phyloP scores from a whole-genome alignment of 805 yeast species.

The Blastobotrys americana region DNA sequence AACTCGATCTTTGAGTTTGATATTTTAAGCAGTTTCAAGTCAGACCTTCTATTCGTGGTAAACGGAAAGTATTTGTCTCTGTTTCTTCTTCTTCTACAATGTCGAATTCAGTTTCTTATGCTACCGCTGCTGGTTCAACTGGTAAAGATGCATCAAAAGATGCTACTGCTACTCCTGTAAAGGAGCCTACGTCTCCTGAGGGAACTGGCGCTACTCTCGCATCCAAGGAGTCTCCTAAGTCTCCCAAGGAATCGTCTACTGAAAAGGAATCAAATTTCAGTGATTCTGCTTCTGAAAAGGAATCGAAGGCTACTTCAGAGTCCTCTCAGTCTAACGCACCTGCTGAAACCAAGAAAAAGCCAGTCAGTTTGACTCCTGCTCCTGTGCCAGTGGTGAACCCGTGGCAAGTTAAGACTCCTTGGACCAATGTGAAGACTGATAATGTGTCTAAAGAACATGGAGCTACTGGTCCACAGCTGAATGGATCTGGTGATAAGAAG shows the following conservation, averaged over 20 bases:
- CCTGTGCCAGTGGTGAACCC: constrained; percentile 56
- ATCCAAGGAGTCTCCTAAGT: background rate
- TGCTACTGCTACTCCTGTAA: background rate
- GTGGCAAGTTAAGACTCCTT: constrained; percentile 39
- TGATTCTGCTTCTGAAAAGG: background rate
- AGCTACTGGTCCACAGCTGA: background rate
- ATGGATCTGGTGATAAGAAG: constrained; percentile 4
- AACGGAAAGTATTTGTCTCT: background rate
- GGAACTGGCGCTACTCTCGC: background rate
- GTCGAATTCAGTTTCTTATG: constrained; percentile 22
- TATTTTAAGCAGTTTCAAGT: background rate
- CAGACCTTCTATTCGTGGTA: background rate
- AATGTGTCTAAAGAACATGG: background rate
- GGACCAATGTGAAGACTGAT: background rate
- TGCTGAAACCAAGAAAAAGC: constrained; percentile 18
- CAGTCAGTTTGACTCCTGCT: constrained; percentile 48
- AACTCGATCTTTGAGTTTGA: background rate
- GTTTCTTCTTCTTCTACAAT: constrained; percentile 12
- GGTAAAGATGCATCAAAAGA: background rate
- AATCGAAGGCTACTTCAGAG: constrained; percentile 2
- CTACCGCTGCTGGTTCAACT: constrained; percentile 18
- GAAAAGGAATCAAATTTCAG: background rate
- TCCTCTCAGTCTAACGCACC: background rate
- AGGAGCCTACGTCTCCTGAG: too few relatives aligned
- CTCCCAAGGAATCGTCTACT: background rate